Base-by-base conservation (phyloP, 768 basidiomycete species). In the Suillus plorans region DNA sequence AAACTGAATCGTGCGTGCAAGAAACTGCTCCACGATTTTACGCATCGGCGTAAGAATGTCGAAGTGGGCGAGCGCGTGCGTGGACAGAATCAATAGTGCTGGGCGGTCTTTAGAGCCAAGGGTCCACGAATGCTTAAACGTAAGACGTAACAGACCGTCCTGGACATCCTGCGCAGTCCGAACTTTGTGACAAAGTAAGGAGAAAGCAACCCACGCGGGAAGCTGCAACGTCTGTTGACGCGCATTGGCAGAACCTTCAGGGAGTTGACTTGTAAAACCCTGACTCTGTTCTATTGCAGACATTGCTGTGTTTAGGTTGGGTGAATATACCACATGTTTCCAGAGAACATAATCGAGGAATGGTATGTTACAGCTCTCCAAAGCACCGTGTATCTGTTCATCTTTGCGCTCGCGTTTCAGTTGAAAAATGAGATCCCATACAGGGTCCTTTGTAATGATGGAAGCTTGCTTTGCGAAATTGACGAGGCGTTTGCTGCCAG, bases 191-290 rank as follows among this genome's bases (percentile, higher is more conserved):
- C 71, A 75, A 18, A 83, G 74, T 49, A 89, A 76, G 53, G 81
- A 79, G 37, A 90, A 73, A 13, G 83, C 71, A n/a, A 88, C 74
- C 88, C 88, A 90, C 0, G 80, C 67, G 0, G 89, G 88, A 14
- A 78, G 64, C 3, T 36, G 44, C 31, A 8, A 20, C 25, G 22
- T 42, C 18, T 25, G n/a, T 14, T 57, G 13, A 8, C 22, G 42
- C 42, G 25, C 28, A 44, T 22, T 9, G 37, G 37, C 20, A 60
- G 44, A 34, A 14, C n/a, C 36, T 55, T n/a, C 20, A 45, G 53
- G 36, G 9, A 49, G 2, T 52, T 47, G 58, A 22, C 14, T 68
- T 31, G 60, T 22, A 62, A 56, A n/a, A 44, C 56, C 36, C 4
- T 62, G 66, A 10, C 60, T 39, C 37, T 62, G 34, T 34, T 65